Percentiles rank a stretch among this genome's conserved stretches.
Evolutionary conservation across 768 basidiomycete species (phyloP).

Genomic region (Hypholoma sublateritium): DNA sequence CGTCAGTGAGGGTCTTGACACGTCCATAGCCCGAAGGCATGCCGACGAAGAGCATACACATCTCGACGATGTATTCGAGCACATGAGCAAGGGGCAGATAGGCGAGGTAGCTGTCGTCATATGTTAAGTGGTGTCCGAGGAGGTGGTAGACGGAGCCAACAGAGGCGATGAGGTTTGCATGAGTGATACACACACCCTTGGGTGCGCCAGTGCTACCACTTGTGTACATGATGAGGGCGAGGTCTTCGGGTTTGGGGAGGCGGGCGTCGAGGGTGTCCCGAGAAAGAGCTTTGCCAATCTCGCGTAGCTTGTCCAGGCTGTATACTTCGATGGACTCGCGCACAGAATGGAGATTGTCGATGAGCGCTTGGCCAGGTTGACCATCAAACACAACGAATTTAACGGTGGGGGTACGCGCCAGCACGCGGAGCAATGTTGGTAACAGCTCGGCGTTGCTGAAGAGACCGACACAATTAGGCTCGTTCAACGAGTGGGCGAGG

Average conservation of each 20-base stretch:
- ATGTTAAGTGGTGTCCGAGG: constrained; percentile 62
- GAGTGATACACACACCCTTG: constrained; percentile 91
- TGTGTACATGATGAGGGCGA: constrained; percentile 70
- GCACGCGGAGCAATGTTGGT: constrained; percentile 69
- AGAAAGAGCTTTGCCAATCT: constrained; percentile 59
- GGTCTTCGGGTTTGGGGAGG: constrained; percentile 39
- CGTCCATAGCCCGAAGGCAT: constrained; percentile 87
- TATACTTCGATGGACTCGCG: constrained; percentile 62
- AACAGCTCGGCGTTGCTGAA: constrained; percentile 95
- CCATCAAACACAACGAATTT: constrained; percentile 89
- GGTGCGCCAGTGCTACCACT: constrained; percentile 89
- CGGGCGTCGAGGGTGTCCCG: constrained; percentile 49
- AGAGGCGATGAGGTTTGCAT: constrained; percentile 82
- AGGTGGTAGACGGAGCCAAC: constrained; percentile 79
- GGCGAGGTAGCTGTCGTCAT: constrained; percentile 75
- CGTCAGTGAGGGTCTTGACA: constrained; percentile 94
- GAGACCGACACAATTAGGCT: constrained; percentile 76
- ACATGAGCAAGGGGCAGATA: constrained; percentile 96
- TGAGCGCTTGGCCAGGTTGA: constrained; percentile 43
- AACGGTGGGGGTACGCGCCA: constrained; percentile 71
- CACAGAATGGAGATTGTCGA: constrained; percentile 58
- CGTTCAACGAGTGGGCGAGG: constrained; percentile 85
- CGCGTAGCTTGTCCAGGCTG: constrained; percentile 70
- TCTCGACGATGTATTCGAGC: constrained; percentile 92
- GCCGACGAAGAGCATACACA: constrained; percentile 71